Percentiles rank a stretch among this genome's conserved stretches.
Evolutionary conservation across 1,284 basidiomycete species (phyloP).

Genomic region (Cutaneotrichosporon cutaneum): DNA sequence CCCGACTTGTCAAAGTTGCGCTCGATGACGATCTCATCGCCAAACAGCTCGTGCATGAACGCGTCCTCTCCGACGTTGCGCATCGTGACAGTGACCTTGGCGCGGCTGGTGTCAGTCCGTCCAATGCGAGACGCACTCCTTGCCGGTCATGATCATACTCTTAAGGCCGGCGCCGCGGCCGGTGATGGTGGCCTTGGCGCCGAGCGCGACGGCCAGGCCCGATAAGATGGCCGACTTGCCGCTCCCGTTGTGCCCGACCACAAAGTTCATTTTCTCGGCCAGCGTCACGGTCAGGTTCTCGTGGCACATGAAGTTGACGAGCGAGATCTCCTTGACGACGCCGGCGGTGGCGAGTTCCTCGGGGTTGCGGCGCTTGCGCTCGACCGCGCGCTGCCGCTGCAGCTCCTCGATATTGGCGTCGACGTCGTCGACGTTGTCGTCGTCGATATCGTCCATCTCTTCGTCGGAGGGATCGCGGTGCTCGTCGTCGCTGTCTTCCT

Average conservation of each 20-base stretch:
- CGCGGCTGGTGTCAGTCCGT: constrained; percentile 2
- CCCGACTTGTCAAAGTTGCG: constrained; percentile 77
- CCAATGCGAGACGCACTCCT: constrained; percentile 59
- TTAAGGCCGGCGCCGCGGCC: constrained; percentile 84
- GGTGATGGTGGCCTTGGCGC: constrained; percentile 85
- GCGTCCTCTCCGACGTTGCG: constrained; percentile 90
- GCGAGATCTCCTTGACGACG: constrained; percentile 79
- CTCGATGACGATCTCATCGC: constrained; percentile 78
- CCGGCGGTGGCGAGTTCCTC: constrained; percentile 56
- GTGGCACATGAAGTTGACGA: constrained; percentile 98
- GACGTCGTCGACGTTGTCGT: constrained; percentile 23
- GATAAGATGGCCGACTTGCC: constrained; percentile 96
- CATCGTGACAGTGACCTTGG: constrained; percentile 62
- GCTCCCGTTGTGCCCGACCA: constrained; percentile 75
- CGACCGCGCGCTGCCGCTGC: not conserved
- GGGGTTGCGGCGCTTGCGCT: not conserved
- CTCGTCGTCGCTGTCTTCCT: constrained; percentile 12
- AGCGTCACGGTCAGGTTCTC: constrained; percentile 75
- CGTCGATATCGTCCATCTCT: constrained; percentile 10
- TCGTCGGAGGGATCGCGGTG: constrained; percentile 18
- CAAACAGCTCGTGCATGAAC: constrained; percentile 77
- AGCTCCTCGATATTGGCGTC: constrained; percentile 18
- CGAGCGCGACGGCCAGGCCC: constrained; percentile 87
- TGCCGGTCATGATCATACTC: constrained; percentile 83
- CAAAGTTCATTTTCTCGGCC: constrained; percentile 90